phyloP scores from a whole-genome alignment of 805 yeast genomes.

The Suhomyces sp. region DNA sequence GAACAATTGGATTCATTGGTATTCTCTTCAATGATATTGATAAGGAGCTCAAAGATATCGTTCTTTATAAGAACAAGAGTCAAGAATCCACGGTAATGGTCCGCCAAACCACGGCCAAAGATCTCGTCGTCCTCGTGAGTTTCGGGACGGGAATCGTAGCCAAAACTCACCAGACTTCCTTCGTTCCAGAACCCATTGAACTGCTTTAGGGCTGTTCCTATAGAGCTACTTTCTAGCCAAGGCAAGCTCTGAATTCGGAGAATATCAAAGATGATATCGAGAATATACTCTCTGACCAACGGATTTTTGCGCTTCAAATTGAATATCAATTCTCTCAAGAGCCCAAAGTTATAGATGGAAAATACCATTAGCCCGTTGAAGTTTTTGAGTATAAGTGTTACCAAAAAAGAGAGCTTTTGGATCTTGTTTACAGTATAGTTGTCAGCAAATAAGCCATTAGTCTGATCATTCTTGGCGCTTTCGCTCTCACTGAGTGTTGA shows the following conservation, averaged over 20 bases:
- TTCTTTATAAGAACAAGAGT: constrained; percentile 49
- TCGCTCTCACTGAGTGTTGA: constrained; percentile 46
- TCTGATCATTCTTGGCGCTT: constrained; percentile 5
- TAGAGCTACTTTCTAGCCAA: constrained; percentile 36
- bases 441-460: constrained; percentile 2
- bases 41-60: constrained; percentile 51
- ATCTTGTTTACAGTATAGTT: constrained; percentile 43
- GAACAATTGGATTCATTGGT: constrained; percentile 44
- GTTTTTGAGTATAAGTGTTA: constrained; percentile 60
- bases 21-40: constrained; percentile 39
- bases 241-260: constrained; percentile 59
- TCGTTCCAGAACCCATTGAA: neutral
- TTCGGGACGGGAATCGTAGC: neutral
- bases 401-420: constrained; percentile 56
- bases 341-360: constrained; percentile 52
- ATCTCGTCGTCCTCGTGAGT: neutral
- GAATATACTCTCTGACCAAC: constrained; percentile 54
- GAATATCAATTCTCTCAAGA: constrained; percentile 54
- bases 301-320: constrained; percentile 62
- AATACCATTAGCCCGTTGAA: constrained; percentile 76
- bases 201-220: constrained; percentile 18
- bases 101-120: constrained; percentile 26
- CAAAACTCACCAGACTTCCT: neutral
- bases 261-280: constrained; percentile 70
- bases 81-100: constrained; percentile 67